These are phyloP conservation scores for Talaromyces sp. DNA, from an alignment of 2,329 filamentous ascomycete species.

Conservation along the genomic window DNA sequence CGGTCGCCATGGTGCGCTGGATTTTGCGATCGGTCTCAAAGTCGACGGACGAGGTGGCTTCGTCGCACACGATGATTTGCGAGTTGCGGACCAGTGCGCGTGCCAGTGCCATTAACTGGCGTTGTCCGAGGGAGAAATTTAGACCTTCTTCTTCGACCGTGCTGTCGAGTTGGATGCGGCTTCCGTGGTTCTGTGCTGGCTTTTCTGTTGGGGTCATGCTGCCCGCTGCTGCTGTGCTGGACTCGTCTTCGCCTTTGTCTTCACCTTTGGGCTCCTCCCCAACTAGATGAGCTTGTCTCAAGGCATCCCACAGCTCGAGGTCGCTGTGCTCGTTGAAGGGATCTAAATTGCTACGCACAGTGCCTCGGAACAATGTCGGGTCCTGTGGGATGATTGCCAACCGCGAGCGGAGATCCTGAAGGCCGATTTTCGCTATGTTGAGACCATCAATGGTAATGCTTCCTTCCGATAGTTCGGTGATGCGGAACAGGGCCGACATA, in stretches of 20 bases:
- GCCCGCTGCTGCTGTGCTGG: constrained; percentile 40
- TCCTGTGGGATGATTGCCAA: constrained; percentile 43
- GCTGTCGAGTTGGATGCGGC: constrained; percentile 75
- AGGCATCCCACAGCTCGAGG: constrained; percentile 42
- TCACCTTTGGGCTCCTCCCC: constrained; percentile 36
- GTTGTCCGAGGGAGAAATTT: constrained; percentile 91
- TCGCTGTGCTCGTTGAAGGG: constrained; percentile 42
- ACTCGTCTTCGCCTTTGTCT: constrained; percentile 16
- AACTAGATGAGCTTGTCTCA: constrained; percentile 42
- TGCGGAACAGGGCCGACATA: constrained; percentile 40
- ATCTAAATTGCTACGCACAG: constrained; percentile 40
- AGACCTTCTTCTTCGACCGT: constrained; percentile 88
- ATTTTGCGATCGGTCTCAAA: constrained; percentile 97
- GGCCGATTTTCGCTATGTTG: constrained; percentile 35
- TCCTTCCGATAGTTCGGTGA: constrained; percentile 36
- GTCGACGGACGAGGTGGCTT: constrained; percentile 87
- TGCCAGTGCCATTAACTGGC: constrained; percentile 90
- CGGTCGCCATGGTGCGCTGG: constrained; percentile 77
- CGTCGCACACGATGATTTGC: constrained; percentile 94
- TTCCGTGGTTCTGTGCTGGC: not conserved
- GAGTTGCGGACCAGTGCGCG: constrained; percentile 81
- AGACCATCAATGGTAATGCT: constrained; percentile 39
- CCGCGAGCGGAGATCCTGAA: constrained; percentile 37
- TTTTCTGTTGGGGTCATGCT: constrained; percentile 13
- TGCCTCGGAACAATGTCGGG: constrained; percentile 40